Conservation (phyloP, 1,284 basidiomycete species). For the Cystobasidium slooffiae region DNA sequence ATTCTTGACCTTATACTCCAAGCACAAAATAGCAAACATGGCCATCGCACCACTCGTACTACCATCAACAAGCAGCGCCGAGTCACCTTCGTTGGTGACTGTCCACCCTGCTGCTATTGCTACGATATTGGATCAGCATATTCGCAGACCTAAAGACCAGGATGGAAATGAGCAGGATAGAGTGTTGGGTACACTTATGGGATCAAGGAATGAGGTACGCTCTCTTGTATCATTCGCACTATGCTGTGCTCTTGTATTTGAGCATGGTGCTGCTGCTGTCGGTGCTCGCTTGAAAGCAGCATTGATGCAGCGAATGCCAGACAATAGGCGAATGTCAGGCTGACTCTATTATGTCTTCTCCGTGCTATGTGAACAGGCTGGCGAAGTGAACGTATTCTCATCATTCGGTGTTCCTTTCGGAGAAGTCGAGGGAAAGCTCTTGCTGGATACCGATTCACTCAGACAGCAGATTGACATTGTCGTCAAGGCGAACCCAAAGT, state of each 20-base stretch:
- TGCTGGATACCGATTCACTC: conserved; percentile 41
- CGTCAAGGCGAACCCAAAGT: conserved; percentile 36
- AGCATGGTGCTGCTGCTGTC: background rate
- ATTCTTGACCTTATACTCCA: background rate
- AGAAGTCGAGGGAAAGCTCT: conserved; percentile 69
- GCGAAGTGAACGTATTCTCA: conserved; percentile 72
- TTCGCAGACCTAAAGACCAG: conserved; percentile 71
- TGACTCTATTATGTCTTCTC: background rate
- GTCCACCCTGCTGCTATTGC: conserved; percentile 63
- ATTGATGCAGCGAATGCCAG: background rate
- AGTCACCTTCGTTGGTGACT: conserved; percentile 29
- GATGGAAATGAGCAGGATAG: conserved; percentile 73
- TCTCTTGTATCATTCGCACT: background rate
- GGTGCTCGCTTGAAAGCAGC: conserved; percentile 27
- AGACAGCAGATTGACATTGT: conserved; percentile 40
- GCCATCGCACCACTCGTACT: conserved; percentile 42
- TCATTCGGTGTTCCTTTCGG: conserved; percentile 88
- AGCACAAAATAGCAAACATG: conserved; percentile 2
- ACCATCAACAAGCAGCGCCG: conserved; percentile 19
- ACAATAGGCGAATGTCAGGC: background rate
- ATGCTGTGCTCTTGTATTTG: no score
- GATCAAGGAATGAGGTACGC: conserved; percentile 69
- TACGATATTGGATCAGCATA: conserved; percentile 95
- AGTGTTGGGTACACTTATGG: conserved; percentile 95
- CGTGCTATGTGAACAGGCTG: conserved; percentile 57